Conservation (phyloP, 2,329 filamentous ascomycete genomes). For the Penicillium hesseltinei region DNA sequence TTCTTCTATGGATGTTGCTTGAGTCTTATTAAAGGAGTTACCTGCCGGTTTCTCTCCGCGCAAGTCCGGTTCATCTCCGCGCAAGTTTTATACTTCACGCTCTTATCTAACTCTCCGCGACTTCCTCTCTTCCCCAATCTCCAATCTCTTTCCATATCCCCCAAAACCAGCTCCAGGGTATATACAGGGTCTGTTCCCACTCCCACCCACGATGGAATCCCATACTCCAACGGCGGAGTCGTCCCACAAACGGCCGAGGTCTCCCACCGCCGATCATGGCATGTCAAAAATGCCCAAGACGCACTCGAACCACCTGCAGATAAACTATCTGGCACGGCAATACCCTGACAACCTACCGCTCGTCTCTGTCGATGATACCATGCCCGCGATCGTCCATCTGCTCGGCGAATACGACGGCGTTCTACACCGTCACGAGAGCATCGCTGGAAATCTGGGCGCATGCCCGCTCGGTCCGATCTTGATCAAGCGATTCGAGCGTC, state of each 20-base stretch:
- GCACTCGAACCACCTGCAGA: conserved; percentile 60
- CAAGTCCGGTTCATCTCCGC: conserved; percentile 9
- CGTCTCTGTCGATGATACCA: conserved; percentile 65
- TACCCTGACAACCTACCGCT: conserved; percentile 62
- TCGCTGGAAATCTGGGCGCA: conserved; percentile 80
- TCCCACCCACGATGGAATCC: conserved; percentile 32
- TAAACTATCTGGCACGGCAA: conserved; percentile 66
- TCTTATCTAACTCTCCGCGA: not conserved
- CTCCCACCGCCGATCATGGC: conserved; percentile 43
- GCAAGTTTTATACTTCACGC: conserved; percentile 3
- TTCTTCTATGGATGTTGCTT: conserved; percentile 11
- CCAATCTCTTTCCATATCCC: not conserved
- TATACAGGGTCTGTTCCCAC: not conserved
- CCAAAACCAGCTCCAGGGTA: not conserved
- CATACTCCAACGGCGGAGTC: conserved; percentile 36
- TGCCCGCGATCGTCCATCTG: conserved; percentile 69
- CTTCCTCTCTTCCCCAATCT: not conserved
- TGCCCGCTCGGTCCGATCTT: conserved; percentile 78
- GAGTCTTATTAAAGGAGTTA: not conserved
- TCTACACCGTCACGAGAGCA: conserved; percentile 78
- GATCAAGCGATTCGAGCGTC: conserved; percentile 79
- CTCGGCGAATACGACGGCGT: conserved; percentile 82
- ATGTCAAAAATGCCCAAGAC: conserved; percentile 55
- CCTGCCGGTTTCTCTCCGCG: conserved; percentile 11
- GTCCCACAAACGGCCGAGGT: conserved; percentile 47